Conservation (phyloP, 305 asterid genomes). For the Ilex paraguariensis region DNA sequence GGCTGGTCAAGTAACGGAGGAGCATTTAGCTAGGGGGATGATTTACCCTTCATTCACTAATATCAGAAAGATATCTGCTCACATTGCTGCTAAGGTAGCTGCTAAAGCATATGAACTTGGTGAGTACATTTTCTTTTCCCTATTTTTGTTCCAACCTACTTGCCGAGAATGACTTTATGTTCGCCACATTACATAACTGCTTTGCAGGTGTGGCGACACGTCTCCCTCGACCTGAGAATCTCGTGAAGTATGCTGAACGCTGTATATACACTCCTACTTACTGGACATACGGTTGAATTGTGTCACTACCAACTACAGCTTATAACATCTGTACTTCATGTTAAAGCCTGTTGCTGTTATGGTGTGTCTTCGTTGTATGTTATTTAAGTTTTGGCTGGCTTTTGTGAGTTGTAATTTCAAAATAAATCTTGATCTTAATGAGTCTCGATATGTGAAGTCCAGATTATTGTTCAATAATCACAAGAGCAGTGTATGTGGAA, state of each 20-base stretch:
- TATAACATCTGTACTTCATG: too few relatives aligned
- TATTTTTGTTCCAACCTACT: constrained; percentile 3
- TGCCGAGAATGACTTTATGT: not conserved
- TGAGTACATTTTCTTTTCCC: constrained; percentile 18
- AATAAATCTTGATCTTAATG: too few relatives aligned
- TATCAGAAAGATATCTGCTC: constrained; percentile 83
- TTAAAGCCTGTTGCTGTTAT: too few relatives aligned
- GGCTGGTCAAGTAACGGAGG: constrained; percentile 77
- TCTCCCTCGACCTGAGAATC: constrained; percentile 75
- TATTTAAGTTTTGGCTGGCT: too few relatives aligned
- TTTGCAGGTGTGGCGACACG: constrained; percentile 66
- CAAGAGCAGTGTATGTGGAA: too few relatives aligned
- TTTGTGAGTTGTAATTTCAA: too few relatives aligned
- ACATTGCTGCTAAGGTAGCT: constrained; percentile 86
- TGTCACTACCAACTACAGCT: too few relatives aligned
- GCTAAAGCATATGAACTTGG: constrained; percentile 90
- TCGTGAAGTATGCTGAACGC: constrained; percentile 88
- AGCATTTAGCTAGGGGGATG: constrained; percentile 79
- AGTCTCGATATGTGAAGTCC: too few relatives aligned
- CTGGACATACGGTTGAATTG: constrained; percentile 57
- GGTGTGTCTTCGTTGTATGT: too few relatives aligned
- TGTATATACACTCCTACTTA: constrained; percentile 90
- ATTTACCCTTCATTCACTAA: constrained; percentile 74
- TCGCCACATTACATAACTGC: not conserved
- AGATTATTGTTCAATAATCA: too few relatives aligned